phyloP scores from a whole-genome alignment of 805 yeast genomes.

The Cyberlindnera americana region DNA sequence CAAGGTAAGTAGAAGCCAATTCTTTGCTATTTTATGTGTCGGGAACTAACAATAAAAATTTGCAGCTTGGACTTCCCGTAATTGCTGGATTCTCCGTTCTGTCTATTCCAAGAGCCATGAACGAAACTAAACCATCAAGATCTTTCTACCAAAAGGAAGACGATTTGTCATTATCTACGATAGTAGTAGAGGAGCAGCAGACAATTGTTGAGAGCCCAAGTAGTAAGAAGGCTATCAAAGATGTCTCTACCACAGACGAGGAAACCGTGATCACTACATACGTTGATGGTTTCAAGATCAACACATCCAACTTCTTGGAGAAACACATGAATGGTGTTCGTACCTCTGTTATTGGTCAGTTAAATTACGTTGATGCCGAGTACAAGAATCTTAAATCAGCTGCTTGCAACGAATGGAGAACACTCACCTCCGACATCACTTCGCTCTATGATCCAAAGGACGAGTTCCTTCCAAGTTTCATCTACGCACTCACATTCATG shows the following conservation, averaged over 20 bases:
- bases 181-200: slow-evolving; percentile 8
- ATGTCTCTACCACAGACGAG: slow-evolving; percentile 4
- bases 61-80: slow-evolving; percentile 21
- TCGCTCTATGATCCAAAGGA: slow-evolving; percentile 28
- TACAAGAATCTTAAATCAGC: slow-evolving; percentile 26
- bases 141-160: slow-evolving; percentile 24
- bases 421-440: slow-evolving; percentile 12
- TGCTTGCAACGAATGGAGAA: slow-evolving; percentile 23
- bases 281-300: slow-evolving; percentile 27
- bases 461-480: slow-evolving; percentile 44
- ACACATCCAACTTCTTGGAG: slow-evolving; percentile 25
- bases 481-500: slow-evolving; percentile 52
- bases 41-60: neutral
- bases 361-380: slow-evolving; percentile 23
- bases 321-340: slow-evolving; percentile 18
- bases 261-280: slow-evolving; percentile 16
- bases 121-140: slow-evolving; percentile 26
- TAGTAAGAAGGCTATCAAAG: slow-evolving; percentile 4
- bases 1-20: slow-evolving; percentile 2
- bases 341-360: slow-evolving; percentile 13
- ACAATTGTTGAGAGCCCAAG: slow-evolving; percentile 4
- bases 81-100: slow-evolving; percentile 18
- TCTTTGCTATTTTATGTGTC: neutral
- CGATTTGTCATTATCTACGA: slow-evolving; percentile 13
- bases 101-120: slow-evolving; percentile 40